These are phyloP conservation scores for Pythium pyrilobum DNA, from an alignment of 352 stramenopile genomes.

Conservation along the genomic window DNA sequence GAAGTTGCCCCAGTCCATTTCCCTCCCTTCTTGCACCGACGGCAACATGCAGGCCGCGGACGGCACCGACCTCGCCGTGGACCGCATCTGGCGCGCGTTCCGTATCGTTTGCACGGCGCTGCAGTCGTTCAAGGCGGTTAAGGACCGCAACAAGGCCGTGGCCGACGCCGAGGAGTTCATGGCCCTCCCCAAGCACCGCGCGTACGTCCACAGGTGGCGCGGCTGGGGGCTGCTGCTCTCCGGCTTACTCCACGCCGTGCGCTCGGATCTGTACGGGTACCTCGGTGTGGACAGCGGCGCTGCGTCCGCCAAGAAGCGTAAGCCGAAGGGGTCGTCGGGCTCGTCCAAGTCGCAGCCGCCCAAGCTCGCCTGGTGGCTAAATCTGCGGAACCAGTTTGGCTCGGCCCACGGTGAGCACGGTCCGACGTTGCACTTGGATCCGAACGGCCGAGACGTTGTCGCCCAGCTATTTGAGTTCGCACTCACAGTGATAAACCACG, in stretches of 20 bases:
- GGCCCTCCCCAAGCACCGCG: conserved; percentile 34
- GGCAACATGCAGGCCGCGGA: conserved; percentile 2
- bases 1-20: neutral
- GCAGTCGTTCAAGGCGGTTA: conserved; percentile 33
- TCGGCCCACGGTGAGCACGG: conserved; percentile 41
- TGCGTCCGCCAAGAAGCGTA: conserved; percentile 10
- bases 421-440: conserved; percentile 64
- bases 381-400: conserved; percentile 56
- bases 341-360: conserved; percentile 22
- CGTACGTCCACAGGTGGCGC: conserved; percentile 67
- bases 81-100: conserved; percentile 40
- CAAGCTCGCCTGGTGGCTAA: conserved; percentile 48
- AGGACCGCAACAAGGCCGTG: conserved; percentile 26
- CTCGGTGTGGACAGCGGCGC: conserved; percentile 15
- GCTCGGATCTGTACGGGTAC: conserved; percentile 40
- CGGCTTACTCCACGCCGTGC: conserved; percentile 41
- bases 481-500: conserved; percentile 38
- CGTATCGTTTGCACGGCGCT: conserved; percentile 38
- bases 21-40: neutral
- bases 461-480: conserved; percentile 54
- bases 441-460: conserved; percentile 61
- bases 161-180: conserved; percentile 47
- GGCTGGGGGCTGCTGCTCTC: conserved; percentile 59
- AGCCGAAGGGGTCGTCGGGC: neutral
- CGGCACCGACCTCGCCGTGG: conserved; percentile 12